Conservation (phyloP, 2,329 filamentous ascomycete species). For the Talaromyces sp. region DNA sequence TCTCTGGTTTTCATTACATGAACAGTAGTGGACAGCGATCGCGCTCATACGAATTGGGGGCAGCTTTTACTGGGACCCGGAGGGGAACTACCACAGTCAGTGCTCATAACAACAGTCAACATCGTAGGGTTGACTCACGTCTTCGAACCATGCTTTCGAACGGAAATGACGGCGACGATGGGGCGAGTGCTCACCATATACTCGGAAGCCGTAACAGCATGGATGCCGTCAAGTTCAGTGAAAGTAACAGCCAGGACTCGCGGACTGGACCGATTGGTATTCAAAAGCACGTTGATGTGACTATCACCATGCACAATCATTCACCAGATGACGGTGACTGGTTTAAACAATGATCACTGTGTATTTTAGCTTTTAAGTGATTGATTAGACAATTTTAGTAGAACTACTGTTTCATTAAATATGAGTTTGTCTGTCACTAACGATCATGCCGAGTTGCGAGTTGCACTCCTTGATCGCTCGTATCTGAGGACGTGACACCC, state of each 20-base stretch:
- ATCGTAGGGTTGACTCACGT: neutral
- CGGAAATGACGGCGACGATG: neutral
- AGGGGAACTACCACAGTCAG: slow-evolving; percentile 2
- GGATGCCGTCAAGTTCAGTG: neutral
- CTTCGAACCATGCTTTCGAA: slow-evolving; percentile 5
- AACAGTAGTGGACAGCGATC: slow-evolving; percentile 1
- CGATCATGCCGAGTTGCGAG: neutral
- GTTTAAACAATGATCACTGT: neutral
- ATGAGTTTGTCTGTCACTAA: neutral
- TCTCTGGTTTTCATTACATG: slow-evolving; percentile 12
- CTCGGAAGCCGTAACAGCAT: slow-evolving; percentile 1
- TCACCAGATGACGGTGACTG: neutral
- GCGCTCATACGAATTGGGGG: slow-evolving; percentile 1
- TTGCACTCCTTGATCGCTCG: neutral
- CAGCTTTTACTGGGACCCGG: neutral
- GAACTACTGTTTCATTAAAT: neutral
- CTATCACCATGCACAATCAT: neutral
- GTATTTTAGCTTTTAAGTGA: neutral
- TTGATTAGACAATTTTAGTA: neutral
- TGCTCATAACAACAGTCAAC: slow-evolving; percentile 1
- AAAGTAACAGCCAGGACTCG: neutral
- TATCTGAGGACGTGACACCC: too few species aligned
- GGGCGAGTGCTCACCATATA: slow-evolving; percentile 2
- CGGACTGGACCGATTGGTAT: neutral
- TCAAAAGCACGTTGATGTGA: slow-evolving; percentile 8